These are phyloP conservation scores for Martensiomyces pterosporus DNA, from an alignment of 192 early-diverging fungal species.

Conservation along the genomic window DNA sequence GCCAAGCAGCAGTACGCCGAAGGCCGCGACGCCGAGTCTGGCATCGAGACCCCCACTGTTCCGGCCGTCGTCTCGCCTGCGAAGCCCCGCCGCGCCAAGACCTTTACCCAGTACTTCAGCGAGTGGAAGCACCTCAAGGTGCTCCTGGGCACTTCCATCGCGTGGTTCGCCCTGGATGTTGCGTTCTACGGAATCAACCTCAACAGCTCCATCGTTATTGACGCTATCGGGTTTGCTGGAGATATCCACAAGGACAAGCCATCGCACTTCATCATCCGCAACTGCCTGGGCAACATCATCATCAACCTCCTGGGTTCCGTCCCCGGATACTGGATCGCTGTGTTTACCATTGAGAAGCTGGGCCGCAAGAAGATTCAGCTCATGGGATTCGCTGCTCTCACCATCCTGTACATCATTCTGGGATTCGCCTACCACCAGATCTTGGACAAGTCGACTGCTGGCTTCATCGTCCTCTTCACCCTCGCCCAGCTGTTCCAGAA, in stretches of 20 bases:
- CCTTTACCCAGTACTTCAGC: constrained; percentile 68
- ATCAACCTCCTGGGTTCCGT: constrained; percentile 81
- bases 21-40: constrained; percentile 14
- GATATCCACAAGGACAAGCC: constrained; percentile 28
- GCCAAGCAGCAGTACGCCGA: constrained; percentile 24
- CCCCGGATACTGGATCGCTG: constrained; percentile 95
- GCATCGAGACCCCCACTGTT: constrained; percentile 3
- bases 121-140: constrained; percentile 78
- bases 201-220: constrained; percentile 71
- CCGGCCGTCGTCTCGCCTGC: not conserved
- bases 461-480: constrained; percentile 65
- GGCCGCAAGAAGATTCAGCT: constrained; percentile 95
- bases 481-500: constrained; percentile 82
- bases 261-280: constrained; percentile 54
- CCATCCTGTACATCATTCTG: constrained; percentile 69
- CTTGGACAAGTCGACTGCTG: constrained; percentile 50
- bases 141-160: constrained; percentile 68
- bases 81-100: constrained; percentile 24
- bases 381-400: constrained; percentile 77
- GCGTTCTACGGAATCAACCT: constrained; percentile 83
- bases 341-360: constrained; percentile 80
- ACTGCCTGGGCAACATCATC: constrained; percentile 86
- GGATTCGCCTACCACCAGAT: constrained; percentile 71
- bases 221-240: constrained; percentile 64
- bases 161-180: constrained; percentile 77